phyloP scores from a whole-genome alignment of 768 basidiomycete species.

The Lentinula boryana region DNA sequence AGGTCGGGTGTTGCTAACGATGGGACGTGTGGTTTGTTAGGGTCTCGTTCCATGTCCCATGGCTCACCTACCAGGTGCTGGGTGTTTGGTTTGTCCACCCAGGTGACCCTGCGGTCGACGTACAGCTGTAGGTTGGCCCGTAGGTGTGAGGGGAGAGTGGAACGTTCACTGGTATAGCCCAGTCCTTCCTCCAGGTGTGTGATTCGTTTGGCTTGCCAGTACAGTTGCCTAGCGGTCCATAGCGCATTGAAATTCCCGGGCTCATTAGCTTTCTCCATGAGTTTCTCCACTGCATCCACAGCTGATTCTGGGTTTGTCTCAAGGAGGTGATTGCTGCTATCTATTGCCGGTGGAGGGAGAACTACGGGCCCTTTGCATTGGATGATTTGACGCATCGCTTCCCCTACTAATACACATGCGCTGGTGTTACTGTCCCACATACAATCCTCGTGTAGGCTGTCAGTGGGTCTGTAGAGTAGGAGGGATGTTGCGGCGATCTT shows the following conservation, averaged over 20 bases:
- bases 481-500: background rate
- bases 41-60: background rate
- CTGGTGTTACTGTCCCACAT: background rate
- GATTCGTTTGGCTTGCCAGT: background rate
- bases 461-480: background rate
- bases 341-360: background rate
- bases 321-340: background rate
- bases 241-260: background rate
- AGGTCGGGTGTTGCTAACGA: background rate
- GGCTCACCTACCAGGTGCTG: background rate
- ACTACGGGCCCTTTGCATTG: background rate
- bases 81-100: background rate
- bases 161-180: background rate
- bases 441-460: background rate
- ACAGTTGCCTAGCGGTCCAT: background rate
- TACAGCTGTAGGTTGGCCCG: background rate
- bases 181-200: background rate
- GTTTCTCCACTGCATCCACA: background rate
- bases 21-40: background rate
- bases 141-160: background rate
- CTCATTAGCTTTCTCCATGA: background rate
- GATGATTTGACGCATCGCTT: background rate
- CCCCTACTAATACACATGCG: background rate
- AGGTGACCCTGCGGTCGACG: background rate
- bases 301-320: background rate